Conservation (phyloP, 257 asterid species). For the Vinca minor region DNA sequence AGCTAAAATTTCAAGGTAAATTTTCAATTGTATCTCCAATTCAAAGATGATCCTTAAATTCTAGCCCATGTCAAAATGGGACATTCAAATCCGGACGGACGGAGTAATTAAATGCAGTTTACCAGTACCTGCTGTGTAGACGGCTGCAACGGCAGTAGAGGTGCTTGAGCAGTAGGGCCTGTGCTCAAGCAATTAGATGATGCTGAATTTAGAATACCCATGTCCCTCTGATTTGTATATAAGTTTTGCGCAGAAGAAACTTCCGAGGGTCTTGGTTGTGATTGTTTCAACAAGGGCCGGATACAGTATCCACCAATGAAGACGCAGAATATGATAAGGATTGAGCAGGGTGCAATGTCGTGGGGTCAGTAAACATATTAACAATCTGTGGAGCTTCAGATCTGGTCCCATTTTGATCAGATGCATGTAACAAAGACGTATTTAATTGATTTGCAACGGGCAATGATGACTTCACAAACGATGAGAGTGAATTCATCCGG, state of each 20-base stretch:
- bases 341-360: constrained; percentile 25
- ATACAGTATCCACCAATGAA: constrained; percentile 29
- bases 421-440: constrained; percentile 26
- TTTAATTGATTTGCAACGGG: constrained; percentile 27
- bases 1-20: too few relatives aligned
- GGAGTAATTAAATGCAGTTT: background rate
- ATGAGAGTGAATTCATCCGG: constrained; percentile 24
- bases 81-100: too few relatives aligned
- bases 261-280: constrained; percentile 39
- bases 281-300: constrained; percentile 31
- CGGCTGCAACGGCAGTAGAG: constrained; percentile 55
- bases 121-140: constrained; percentile 44
- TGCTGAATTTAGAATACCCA: constrained; percentile 23
- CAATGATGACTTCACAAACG: constrained; percentile 25
- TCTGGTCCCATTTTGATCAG: constrained; percentile 33
- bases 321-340: constrained; percentile 30
- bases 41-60: too few relatives aligned
- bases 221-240: constrained; percentile 33
- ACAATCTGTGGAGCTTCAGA: constrained; percentile 29
- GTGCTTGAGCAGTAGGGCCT: constrained; percentile 39
- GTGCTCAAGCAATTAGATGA: constrained; percentile 25
- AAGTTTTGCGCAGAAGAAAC: constrained; percentile 24
- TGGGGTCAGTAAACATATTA: constrained; percentile 28
- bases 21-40: too few relatives aligned
- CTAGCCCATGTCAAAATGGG: too few relatives aligned